Evolutionary conservation across 2,329 filamentous ascomycete species (phyloP).

Genomic region (Fusarium xylarioides): DNA sequence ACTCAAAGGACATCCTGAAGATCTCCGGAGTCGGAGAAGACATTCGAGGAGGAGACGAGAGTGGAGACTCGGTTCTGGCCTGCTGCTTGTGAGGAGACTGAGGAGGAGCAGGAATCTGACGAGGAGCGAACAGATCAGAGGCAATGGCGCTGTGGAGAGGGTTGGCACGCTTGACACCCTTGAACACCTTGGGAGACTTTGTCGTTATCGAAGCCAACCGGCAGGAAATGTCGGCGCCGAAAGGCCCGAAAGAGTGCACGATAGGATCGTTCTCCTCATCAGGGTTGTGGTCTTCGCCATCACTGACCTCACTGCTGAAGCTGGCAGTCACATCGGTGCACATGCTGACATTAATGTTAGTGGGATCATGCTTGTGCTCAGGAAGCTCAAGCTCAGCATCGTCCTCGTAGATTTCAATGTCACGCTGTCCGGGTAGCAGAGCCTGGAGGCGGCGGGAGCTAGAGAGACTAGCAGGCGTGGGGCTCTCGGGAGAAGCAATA

Average conservation of each 20-base stretch:
- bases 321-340: constrained; percentile 60
- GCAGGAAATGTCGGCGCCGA: constrained; percentile 84
- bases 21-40: constrained; percentile 34
- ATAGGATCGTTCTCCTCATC: constrained; percentile 96
- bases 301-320: constrained; percentile 65
- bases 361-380: constrained; percentile 36
- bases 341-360: constrained; percentile 55
- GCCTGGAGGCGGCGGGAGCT: constrained; percentile 58
- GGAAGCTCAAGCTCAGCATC: constrained; percentile 68
- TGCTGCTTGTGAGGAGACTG: constrained; percentile 40
- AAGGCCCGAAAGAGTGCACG: constrained; percentile 90
- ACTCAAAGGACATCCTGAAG: constrained; percentile 42
- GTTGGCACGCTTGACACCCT: constrained; percentile 38
- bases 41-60: constrained; percentile 40
- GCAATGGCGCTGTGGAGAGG: constrained; percentile 33
- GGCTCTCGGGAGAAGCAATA: constrained; percentile 80
- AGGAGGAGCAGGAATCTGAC: constrained; percentile 34
- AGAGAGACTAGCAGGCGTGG: constrained; percentile 57
- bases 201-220: constrained; percentile 82
- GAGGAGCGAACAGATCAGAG: constrained; percentile 38
- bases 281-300: constrained; percentile 73
- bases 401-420: constrained; percentile 79
- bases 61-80: constrained; percentile 35
- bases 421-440: constrained; percentile 52
- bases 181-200: constrained; percentile 65